These are phyloP conservation scores for Eucalyptus guilfoylei DNA, from an alignment of 345 rosid genomes.

Conservation along the genomic window DNA sequence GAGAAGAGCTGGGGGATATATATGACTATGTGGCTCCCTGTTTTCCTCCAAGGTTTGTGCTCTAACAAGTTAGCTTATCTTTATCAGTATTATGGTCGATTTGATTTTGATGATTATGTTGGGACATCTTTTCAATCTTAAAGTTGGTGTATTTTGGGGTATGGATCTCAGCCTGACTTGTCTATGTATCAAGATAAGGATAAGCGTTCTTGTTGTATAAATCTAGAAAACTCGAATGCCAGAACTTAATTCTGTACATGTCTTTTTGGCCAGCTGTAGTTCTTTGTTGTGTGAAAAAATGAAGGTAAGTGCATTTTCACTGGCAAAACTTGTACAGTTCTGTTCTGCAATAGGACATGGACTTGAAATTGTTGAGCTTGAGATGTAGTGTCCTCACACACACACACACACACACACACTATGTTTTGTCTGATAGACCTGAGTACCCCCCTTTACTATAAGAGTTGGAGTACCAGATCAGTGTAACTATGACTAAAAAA, in stretches of 20 bases:
- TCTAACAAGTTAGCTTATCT: neutral
- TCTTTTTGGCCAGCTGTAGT: neutral
- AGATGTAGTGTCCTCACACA: neutral
- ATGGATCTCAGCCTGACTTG: neutral
- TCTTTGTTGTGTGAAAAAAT: neutral
- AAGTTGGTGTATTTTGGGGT: neutral
- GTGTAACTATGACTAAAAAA: neutral
- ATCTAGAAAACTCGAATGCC: neutral
- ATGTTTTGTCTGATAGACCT: neutral
- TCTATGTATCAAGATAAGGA: neutral
- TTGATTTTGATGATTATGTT: neutral
- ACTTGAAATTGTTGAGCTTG: neutral
- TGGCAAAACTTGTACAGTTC: neutral
- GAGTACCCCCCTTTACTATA: neutral
- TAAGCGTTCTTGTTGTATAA: neutral
- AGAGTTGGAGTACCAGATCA: neutral
- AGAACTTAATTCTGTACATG: neutral
- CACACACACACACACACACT: neutral
- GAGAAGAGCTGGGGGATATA: constrained; percentile 98
- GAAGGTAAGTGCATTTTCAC: neutral
- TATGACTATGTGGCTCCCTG: constrained; percentile 99
- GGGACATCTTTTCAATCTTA: neutral
- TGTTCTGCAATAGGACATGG: neutral
- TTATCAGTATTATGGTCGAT: neutral
- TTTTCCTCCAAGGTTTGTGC: constrained; percentile 79